Evolutionary conservation across 495 filamentous ascomycete genomes (phyloP), one percentile per base, ranked within the genome.

Genomic region (Baudoinia panamericana): DNA sequence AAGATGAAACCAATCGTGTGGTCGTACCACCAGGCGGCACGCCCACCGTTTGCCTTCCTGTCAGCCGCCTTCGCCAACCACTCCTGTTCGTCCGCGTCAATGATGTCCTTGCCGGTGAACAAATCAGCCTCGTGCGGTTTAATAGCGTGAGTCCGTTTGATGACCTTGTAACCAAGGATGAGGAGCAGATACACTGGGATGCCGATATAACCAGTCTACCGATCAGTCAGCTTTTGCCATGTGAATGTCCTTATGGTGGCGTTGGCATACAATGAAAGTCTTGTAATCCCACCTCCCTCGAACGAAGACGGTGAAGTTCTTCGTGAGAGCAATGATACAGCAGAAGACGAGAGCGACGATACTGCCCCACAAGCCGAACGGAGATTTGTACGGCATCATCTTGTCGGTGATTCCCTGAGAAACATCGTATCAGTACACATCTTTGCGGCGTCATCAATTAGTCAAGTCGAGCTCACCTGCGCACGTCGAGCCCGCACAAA

Each of bases 171-270:
- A 19, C 66, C 65, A 1, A 69, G 30, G 45, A 72, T 82, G 21
- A 83, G 60, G 18, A 73, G 66, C 2, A 92, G 50, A 52, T 84
- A 92, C 11, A 88, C 61, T 4, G 80, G 79, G 52, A 92, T 87
- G 23, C 82, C 84, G 38, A 75, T 64, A 36, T 82, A 81, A 17
- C 32, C 4, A 86, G 71, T 51, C 90, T 87, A 4, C 75, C 74
- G 0, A 82, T 87, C 20, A 7, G 34, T 37, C 18, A 37, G 34
- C 18, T n/a, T 8, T 28, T 28, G 26, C 26, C 8, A n/a, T 28
- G 8, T 8, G 26, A 28, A 8, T 28, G 8, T 8, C 8, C n/a
- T 28, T 8, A n/a, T n/a, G n/a, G n/a, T n/a, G 15, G 26, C 2
- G 22, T 30, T 4, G n/a, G 30, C 40, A 22, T 21, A 43, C 40